These are phyloP conservation scores for Beauveria australis DNA, from an alignment of 2,329 filamentous ascomycete species.

Conservation along the genomic window DNA sequence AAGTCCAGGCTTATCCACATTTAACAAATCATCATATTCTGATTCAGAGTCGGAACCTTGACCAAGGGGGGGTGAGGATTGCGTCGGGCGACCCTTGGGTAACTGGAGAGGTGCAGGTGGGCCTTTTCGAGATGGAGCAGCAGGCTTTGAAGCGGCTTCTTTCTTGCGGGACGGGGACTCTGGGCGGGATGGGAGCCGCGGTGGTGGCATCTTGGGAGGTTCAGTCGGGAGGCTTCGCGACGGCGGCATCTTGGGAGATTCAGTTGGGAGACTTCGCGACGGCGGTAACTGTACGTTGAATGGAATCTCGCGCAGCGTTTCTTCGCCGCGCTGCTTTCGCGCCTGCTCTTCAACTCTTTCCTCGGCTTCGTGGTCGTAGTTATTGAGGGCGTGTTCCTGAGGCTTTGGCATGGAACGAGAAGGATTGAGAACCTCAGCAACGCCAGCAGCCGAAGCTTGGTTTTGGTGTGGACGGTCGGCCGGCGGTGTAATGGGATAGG, in stretches of 20 bases:
- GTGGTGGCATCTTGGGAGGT: constrained; percentile 45
- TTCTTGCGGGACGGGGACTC: constrained; percentile 37
- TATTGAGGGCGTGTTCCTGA: constrained; percentile 49
- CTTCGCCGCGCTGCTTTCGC: constrained; percentile 37
- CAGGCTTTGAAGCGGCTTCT: constrained; percentile 31
- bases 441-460: constrained; percentile 30
- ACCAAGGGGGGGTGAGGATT: constrained; percentile 14
- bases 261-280: constrained; percentile 45
- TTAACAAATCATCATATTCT: constrained; percentile 73
- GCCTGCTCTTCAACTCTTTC: constrained; percentile 38
- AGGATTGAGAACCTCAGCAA: constrained; percentile 46
- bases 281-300: constrained; percentile 46
- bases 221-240: constrained; percentile 43
- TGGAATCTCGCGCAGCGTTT: constrained; percentile 36
- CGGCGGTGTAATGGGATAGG: constrained; percentile 58
- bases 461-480: constrained; percentile 38
- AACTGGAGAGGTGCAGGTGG: constrained; percentile 81
- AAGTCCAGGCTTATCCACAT: constrained; percentile 55
- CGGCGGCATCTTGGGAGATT: constrained; percentile 43
- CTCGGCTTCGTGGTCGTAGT: constrained; percentile 47
- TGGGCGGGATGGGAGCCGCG: constrained; percentile 34
- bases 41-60: constrained; percentile 66
- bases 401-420: constrained; percentile 52
- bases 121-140: constrained; percentile 59
- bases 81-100: constrained; percentile 19